phyloP scores from a whole-genome alignment of 495 filamentous ascomycete genomes.

The Friedmanniomyces simplex region DNA sequence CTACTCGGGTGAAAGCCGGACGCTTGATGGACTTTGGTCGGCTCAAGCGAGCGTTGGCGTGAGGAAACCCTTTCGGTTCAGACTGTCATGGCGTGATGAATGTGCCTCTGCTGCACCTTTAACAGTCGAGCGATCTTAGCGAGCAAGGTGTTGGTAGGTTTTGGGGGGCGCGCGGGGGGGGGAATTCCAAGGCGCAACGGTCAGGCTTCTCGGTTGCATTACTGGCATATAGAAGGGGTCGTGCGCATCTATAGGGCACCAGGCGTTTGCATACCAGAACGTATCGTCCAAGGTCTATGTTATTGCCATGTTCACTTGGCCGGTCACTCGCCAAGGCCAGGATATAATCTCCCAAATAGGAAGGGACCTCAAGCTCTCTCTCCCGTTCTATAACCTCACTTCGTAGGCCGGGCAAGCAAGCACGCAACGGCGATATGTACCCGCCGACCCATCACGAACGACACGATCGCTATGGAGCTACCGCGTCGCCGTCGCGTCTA shows the following conservation, averaged over 20 bases:
- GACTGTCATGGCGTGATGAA: background rate
- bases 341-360: background rate
- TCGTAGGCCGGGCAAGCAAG: background rate
- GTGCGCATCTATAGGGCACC: too few species aligned
- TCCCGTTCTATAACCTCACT: background rate
- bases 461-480: background rate
- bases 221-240: background rate
- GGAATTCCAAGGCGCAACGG: background rate
- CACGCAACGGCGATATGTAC: background rate
- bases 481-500: background rate
- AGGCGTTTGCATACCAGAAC: background rate
- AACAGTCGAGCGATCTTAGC: constrained; percentile 4
- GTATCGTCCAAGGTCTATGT: too few species aligned
- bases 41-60: background rate
- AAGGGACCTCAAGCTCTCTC: background rate
- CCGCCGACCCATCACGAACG: background rate
- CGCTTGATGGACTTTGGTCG: too few species aligned
- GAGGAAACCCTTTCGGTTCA: background rate
- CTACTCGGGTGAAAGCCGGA: background rate
- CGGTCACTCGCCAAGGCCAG: background rate
- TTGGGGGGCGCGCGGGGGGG: background rate
- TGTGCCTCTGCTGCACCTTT: background rate
- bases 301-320: too few species aligned
- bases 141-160: constrained; percentile 9
- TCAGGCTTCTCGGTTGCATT: too few species aligned